These are phyloP conservation scores for Hemisphaericaspora xylofermentans DNA, from an alignment of 1,139 yeast genomes.

Conservation along the genomic window DNA sequence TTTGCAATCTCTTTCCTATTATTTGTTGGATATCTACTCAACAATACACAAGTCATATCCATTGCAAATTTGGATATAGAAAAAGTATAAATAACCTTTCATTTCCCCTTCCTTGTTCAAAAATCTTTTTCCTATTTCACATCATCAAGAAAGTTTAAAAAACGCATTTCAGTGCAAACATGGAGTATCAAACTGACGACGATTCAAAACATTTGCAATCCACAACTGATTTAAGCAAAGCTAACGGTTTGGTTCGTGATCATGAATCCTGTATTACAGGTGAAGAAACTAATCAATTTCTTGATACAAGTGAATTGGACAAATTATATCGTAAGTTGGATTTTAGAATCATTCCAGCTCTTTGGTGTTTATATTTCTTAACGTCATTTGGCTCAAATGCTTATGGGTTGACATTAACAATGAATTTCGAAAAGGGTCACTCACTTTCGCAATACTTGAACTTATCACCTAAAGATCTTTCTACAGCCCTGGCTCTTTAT, in stretches of 20 bases:
- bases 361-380: conserved; percentile 77
- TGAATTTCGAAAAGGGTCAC: conserved; percentile 66
- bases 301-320: conserved; percentile 42
- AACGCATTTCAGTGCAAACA: neutral
- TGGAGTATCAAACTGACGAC: neutral
- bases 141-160: neutral
- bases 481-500: conserved; percentile 79
- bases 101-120: neutral
- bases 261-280: neutral
- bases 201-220: neutral
- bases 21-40: neutral
- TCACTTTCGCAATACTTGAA: conserved; percentile 56
- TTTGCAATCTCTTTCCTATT: conserved; percentile 1
- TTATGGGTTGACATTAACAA: conserved; percentile 78
- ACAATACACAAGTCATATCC: neutral
- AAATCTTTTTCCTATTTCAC: neutral
- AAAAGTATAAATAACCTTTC: neutral
- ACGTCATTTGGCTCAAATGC: conserved; percentile 78
- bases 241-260: neutral
- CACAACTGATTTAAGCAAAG: neutral
- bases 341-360: conserved; percentile 72
- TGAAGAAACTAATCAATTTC: neutral
- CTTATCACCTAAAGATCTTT: conserved; percentile 55
- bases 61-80: no score
- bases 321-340: conserved; percentile 67